phyloP scores from a whole-genome alignment of 331 rosid genomes.

The Pyracantha coccinea region DNA sequence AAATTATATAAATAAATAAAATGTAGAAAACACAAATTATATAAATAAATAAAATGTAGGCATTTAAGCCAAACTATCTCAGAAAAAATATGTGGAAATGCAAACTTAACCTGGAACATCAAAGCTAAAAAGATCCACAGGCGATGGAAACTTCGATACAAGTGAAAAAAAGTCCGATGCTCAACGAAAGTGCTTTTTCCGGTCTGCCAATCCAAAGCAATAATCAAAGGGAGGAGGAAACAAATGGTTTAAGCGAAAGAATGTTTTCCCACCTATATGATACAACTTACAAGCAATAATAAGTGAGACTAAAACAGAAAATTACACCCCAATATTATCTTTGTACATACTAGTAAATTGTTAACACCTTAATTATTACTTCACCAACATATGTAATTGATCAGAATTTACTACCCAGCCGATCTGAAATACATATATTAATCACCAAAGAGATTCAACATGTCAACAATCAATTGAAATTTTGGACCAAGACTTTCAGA shows the following conservation, averaged over 20 bases:
- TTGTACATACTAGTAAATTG: background rate
- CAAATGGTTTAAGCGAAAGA: background rate
- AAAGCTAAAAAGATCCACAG: slow-evolving; percentile 92
- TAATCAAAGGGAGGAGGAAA: slow-evolving; percentile 2
- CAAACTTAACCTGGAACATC: slow-evolving; percentile 76
- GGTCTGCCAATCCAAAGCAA: slow-evolving; percentile 43
- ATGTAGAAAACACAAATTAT: too few species aligned
- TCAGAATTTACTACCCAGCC: background rate
- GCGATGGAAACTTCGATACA: slow-evolving; percentile 95
- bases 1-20: too few species aligned
- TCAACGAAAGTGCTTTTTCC: slow-evolving; percentile 96
- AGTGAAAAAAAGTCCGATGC: slow-evolving; percentile 85
- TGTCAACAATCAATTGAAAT: background rate
- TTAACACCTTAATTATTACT: background rate
- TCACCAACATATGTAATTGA: background rate
- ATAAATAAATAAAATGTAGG: background rate
- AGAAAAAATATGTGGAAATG: slow-evolving; percentile 9
- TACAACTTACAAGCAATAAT: background rate
- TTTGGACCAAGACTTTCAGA: background rate
- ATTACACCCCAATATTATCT: background rate
- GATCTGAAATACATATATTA: background rate
- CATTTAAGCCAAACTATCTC: slow-evolving; percentile 2
- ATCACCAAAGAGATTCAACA: background rate
- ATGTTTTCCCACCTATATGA: background rate
- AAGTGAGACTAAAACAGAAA: background rate